Evolutionary conservation across 192 early-diverging fungal species (phyloP), one percentile per base, ranked within the genome.

Genomic region (Linnemannia exigua): DNA sequence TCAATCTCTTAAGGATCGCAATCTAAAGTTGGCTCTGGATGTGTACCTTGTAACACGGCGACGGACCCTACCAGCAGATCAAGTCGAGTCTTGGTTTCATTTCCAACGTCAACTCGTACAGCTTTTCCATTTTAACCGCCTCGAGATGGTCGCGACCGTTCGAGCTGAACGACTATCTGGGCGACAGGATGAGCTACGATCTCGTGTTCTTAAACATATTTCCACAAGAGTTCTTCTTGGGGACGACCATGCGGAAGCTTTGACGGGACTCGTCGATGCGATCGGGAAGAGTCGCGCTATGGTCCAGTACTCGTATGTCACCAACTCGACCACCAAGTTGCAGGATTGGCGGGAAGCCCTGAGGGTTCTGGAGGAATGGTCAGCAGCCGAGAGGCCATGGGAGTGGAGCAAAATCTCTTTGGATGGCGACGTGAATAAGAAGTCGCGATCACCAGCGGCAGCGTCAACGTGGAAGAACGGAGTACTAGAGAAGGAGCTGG

Each of bases 301-400:
- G 28, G 67, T 85, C 8, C 48, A 79, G 36, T 47, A 72, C 47
- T 71, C 77, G 1, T 75, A 71, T 58, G 4, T 11, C 22, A 54
- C 17, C 0, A 36, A 70, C 5, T 78, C 77, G 15, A 37, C 6
- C 0, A 66, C 51, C 9, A 74, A 76, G 17, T 41, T 61, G 73
- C 22, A 70, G 12, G 73, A 79, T 25, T 79, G 83, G 77, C 75
- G 83, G 46, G 74, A 68, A 8, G 77, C 83, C 25, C n/a, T 85
- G 47, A 67, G 6, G 37, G 58, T 79, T 1, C 19, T 85, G 47
- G 77, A 85, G 46, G 69, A 76, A 25, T 85, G 83, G 77, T 47
- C 76, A 7, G 14, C n/a, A 37, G 25, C 46, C 9, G 58, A 63
- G 58, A 63, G 12, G 58, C 28, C 31, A 8, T 50, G 28, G 44